Conservation (phyloP, 2,329 filamentous ascomycete species). For the Nemania sp. region DNA sequence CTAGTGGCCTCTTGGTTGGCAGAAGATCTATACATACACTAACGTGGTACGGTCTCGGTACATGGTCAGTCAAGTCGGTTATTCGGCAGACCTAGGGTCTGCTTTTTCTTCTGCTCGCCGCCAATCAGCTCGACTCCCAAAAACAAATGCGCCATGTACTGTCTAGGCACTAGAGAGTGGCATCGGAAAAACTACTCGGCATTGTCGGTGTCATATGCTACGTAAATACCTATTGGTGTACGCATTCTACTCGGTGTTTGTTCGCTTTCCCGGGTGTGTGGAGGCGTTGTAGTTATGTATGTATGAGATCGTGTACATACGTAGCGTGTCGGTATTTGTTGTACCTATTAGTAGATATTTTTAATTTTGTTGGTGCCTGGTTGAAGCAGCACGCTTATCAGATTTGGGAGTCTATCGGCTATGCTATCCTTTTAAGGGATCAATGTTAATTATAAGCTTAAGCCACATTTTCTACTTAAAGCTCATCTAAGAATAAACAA, state of each 20-base stretch:
- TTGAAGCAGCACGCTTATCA: not conserved
- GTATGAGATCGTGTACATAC: not conserved
- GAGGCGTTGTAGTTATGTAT: not conserved
- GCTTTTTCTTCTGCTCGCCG: not conserved
- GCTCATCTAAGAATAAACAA: not conserved
- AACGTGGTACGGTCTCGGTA: slow-evolving; percentile 10
- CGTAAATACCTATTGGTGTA: not conserved
- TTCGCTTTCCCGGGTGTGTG: not conserved
- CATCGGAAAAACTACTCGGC: not conserved
- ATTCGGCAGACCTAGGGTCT: slow-evolving; percentile 14
- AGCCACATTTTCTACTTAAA: not conserved
- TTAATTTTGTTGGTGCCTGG: not conserved
- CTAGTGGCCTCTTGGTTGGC: slow-evolving; percentile 2
- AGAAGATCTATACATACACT: slow-evolving; percentile 1
- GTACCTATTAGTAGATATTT: too few relatives aligned
- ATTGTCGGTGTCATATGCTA: not conserved
- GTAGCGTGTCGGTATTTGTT: not conserved
- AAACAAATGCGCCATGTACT: not conserved
- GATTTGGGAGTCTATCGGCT: not conserved
- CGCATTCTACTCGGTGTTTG: not conserved
- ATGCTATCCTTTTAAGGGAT: not conserved
- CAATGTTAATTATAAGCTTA: not conserved
- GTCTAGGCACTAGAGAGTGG: slow-evolving; percentile 9
- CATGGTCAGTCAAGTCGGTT: slow-evolving; percentile 13
- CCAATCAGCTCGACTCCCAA: slow-evolving; percentile 3